These are phyloP conservation scores for Agrocybe chaxingu DNA, from an alignment of 768 basidiomycete species.

Conservation along the genomic window DNA sequence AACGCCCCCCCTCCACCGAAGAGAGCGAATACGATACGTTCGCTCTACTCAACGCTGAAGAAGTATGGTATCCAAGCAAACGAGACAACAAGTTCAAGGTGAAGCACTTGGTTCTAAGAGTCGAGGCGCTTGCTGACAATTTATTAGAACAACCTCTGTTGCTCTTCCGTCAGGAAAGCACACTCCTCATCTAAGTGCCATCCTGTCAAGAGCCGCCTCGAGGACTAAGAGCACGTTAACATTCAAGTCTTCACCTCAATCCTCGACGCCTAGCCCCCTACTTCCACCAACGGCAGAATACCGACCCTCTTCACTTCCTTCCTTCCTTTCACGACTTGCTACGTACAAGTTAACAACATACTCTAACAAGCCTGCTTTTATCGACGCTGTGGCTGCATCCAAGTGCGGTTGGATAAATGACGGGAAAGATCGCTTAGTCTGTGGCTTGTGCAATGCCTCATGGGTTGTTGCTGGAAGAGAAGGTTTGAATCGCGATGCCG, in stretches of 20 bases:
- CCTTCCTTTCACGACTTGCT: slow-evolving; percentile 68
- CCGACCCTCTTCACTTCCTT: slow-evolving; percentile 72
- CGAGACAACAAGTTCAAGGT: slow-evolving; percentile 15
- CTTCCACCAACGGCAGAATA: slow-evolving; percentile 54
- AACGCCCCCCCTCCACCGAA: slow-evolving; percentile 51
- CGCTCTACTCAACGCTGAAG: slow-evolving; percentile 73
- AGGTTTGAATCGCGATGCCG: slow-evolving; percentile 74
- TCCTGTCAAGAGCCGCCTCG: slow-evolving; percentile 62
- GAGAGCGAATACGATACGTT: slow-evolving; percentile 46
- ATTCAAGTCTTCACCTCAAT: slow-evolving; percentile 34
- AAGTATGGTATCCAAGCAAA: slow-evolving; percentile 70
- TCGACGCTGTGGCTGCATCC: slow-evolving; percentile 78
- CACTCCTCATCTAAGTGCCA: slow-evolving; percentile 69
- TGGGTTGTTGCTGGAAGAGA: slow-evolving; percentile 73
- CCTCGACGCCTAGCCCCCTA: slow-evolving; percentile 26
- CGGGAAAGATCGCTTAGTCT: slow-evolving; percentile 75
- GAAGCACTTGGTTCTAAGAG: too few relatives aligned
- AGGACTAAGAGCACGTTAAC: slow-evolving; percentile 50
- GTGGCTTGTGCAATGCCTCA: slow-evolving; percentile 65
- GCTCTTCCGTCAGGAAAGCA: slow-evolving; percentile 27
- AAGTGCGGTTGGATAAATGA: slow-evolving; percentile 85
- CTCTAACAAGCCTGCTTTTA: slow-evolving; percentile 67
- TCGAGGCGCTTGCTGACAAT: neutral
- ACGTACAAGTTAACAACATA: slow-evolving; percentile 82
- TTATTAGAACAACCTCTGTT: slow-evolving; percentile 5